Evolutionary conservation across 805 yeast genomes (phyloP).

Genomic region (Ogataea polymorpha): DNA sequence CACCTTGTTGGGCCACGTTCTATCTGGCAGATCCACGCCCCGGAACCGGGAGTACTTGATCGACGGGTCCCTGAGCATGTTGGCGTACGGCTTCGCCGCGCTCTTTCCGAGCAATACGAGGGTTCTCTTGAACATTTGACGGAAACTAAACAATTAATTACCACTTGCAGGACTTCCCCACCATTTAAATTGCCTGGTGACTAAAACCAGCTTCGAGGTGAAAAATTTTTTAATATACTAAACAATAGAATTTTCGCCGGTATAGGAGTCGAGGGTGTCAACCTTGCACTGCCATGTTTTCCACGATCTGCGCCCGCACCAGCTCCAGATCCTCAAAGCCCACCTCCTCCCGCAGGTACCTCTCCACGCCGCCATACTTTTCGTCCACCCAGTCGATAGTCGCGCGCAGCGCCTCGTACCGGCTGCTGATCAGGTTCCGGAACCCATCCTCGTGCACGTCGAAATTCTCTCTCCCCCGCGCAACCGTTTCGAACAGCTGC

Average conservation of each 20-base stretch:
- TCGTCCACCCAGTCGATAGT: conserved; percentile 51
- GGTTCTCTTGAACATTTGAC: conserved; percentile 30
- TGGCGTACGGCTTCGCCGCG: conserved; percentile 28
- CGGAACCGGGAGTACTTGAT: conserved; percentile 55
- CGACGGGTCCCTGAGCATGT: conserved; percentile 71
- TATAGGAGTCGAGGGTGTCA: conserved; percentile 1
- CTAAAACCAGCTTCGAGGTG: conserved; percentile 6
- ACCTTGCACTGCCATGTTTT: not conserved
- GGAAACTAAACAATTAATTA: not conserved
- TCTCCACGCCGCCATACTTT: conserved; percentile 52
- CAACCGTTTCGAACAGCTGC: conserved; percentile 26
- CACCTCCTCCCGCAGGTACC: conserved; percentile 42
- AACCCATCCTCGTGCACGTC: conserved; percentile 50
- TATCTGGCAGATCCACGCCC: conserved; percentile 53
- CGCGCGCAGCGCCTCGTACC: conserved; percentile 67
- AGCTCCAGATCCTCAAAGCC: conserved; percentile 47
- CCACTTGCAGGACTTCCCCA: conserved; percentile 6
- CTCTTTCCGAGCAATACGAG: conserved; percentile 28
- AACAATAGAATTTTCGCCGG: conserved; percentile 9
- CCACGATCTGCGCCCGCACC: conserved; percentile 21
- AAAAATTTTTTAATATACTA: conserved; percentile 7
- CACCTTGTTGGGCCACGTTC: conserved; percentile 69
- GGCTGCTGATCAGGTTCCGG: conserved; percentile 56
- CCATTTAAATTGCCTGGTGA: conserved; percentile 4
- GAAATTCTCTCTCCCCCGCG: conserved; percentile 42